Percentiles rank a stretch among this genome's conserved stretches.
Evolutionary conservation across 257 asterid species (phyloP).

Genomic region (Przewalskia tangutica): DNA sequence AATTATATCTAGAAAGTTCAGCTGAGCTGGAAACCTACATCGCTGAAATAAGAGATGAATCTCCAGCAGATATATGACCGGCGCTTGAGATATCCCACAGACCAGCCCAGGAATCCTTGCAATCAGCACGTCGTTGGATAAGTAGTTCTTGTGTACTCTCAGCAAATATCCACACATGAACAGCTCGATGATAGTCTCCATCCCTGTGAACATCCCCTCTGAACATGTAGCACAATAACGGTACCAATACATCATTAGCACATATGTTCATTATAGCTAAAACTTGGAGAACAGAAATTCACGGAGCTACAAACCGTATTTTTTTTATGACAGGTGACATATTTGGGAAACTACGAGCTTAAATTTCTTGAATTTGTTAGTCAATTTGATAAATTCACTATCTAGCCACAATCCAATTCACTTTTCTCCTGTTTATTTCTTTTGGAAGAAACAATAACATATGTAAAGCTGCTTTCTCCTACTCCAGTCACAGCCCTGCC

Average conservation of each 20-base stretch:
- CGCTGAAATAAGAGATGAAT: conserved; percentile 82
- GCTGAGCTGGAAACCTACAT: conserved; percentile 28
- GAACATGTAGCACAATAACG: conserved; percentile 9
- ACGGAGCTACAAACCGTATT: not conserved
- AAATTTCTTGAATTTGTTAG: not conserved
- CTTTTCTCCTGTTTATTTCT: not conserved
- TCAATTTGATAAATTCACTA: not conserved
- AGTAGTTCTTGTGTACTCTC: conserved; percentile 82
- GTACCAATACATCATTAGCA: not conserved
- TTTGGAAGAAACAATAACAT: not conserved
- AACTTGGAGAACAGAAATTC: not conserved
- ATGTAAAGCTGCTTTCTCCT: not conserved
- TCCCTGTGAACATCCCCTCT: conserved; percentile 76
- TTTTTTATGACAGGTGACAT: not conserved
- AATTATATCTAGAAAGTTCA: not conserved
- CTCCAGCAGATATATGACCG: conserved; percentile 95
- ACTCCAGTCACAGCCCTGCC: not conserved
- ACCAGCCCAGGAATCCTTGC: conserved; percentile 97
- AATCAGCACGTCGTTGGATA: conserved; percentile 67
- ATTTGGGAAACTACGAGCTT: not conserved
- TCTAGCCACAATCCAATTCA: not conserved
- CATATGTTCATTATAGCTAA: not conserved
- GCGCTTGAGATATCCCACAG: conserved; percentile 96
- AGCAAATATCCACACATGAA: conserved; percentile 86
- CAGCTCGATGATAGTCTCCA: conserved; percentile 92